A percentile compares a stretch with the other conserved stretches of the same genome.
These are phyloP conservation scores for Cladophialophora psammophila DNA, from an alignment of 2,329 filamentous ascomycete species.

Conservation along the genomic window DNA sequence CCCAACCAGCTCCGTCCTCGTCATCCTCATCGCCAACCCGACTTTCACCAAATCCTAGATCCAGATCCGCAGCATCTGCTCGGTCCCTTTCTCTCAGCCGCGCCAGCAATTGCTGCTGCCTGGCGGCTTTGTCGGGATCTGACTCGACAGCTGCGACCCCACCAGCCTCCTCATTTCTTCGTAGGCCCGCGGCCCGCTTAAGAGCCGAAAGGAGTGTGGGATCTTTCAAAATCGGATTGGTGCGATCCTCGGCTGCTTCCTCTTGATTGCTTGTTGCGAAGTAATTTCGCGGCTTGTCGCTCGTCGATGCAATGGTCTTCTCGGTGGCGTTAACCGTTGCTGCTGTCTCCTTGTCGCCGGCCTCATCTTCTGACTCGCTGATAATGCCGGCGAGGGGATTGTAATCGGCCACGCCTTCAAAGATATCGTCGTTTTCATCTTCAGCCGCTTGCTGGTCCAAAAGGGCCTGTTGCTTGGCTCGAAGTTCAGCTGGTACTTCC, in stretches of 20 bases:
- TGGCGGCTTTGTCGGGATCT: constrained; percentile 34
- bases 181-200: constrained; percentile 77
- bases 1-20: constrained; percentile 71
- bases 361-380: constrained; percentile 56
- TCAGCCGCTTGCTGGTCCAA: constrained; percentile 46
- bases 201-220: constrained; percentile 83
- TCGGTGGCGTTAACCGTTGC: constrained; percentile 23
- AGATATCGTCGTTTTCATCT: constrained; percentile 68
- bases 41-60: constrained; percentile 91
- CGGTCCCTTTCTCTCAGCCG: constrained; percentile 48
- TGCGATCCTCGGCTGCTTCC: constrained; percentile 52
- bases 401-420: constrained; percentile 66
- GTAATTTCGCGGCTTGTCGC: constrained; percentile 56
- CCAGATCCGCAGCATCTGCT: constrained; percentile 72
- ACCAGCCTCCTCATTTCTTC: constrained; percentile 51
- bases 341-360: constrained; percentile 38
- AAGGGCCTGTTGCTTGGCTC: constrained; percentile 45
- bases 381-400: constrained; percentile 64
- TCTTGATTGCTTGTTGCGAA: constrained; percentile 58
- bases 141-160: constrained; percentile 26
- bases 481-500: constrained; percentile 56
- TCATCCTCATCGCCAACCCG: constrained; percentile 89
- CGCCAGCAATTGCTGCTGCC: constrained; percentile 50
- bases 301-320: constrained; percentile 24
- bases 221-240: constrained; percentile 59